Evolutionary conservation across 768 basidiomycete genomes (phyloP).

Genomic region (Xerocomellus dryophilus): DNA sequence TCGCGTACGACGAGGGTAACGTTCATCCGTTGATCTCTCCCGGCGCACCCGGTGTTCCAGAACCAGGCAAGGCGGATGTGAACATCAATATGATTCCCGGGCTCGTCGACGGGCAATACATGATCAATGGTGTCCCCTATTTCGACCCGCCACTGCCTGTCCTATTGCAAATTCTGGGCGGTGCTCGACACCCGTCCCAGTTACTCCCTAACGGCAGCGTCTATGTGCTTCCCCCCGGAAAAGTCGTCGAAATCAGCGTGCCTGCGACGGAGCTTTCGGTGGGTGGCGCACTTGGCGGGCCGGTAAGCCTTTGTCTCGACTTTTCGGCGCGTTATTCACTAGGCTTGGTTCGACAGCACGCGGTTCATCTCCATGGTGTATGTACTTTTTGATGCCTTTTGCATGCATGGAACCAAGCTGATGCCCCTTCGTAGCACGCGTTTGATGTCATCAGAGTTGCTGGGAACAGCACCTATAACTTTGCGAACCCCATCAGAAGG

Average conservation of each 20-base stretch:
- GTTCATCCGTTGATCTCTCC: conserved; percentile 31
- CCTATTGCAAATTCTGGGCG: conserved; percentile 42
- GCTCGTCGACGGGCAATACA: background rate
- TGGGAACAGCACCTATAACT: conserved; percentile 40
- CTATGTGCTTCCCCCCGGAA: conserved; percentile 39
- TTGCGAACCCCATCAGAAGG: conserved; percentile 48
- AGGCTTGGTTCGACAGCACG: conserved; percentile 24
- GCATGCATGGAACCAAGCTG: background rate
- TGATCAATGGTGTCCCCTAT: conserved; percentile 33
- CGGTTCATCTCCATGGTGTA: conserved; percentile 46
- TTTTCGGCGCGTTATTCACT: background rate
- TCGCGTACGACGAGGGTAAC: conserved; percentile 35
- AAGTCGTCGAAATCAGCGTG: conserved; percentile 47
- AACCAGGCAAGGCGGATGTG: conserved; percentile 40
- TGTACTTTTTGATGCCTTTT: conserved; percentile 9
- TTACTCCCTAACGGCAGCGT: conserved; percentile 43
- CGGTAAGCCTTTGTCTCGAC: conserved; percentile 8
- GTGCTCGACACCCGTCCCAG: conserved; percentile 31
- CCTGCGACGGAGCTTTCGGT: conserved; percentile 11
- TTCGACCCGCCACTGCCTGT: conserved; percentile 37
- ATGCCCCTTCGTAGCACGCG: conserved; percentile 29
- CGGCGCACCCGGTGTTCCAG: conserved; percentile 32
- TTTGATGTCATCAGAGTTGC: conserved; percentile 42
- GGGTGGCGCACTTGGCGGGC: conserved; percentile 9
- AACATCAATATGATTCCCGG: conserved; percentile 34